These are phyloP conservation scores for Aspergillus spinulosporus DNA, from an alignment of 2,329 filamentous ascomycete species.

Conservation along the genomic window DNA sequence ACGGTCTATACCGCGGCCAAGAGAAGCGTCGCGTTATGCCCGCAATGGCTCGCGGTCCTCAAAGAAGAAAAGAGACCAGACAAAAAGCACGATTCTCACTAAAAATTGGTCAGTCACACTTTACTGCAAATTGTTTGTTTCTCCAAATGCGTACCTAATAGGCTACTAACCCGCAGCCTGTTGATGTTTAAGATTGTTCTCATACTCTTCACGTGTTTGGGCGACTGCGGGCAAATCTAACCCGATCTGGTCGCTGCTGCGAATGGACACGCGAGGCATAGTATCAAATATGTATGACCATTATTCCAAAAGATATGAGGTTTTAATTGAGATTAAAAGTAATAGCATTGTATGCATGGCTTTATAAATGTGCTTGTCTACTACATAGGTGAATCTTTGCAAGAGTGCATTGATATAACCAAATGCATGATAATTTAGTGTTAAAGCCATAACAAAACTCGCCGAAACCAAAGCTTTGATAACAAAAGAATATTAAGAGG, in stretches of 20 bases:
- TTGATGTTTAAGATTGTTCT: neutral
- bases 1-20: neutral
- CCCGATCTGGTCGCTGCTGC: constrained; percentile 10
- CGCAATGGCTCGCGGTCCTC: neutral
- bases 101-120: neutral
- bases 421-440: neutral
- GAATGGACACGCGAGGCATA: too few species aligned
- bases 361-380: neutral
- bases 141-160: neutral
- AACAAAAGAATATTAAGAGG: neutral
- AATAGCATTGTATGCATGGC: neutral
- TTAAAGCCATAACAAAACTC: neutral
- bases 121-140: neutral
- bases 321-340: neutral
- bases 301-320: too few species aligned
- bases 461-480: neutral
- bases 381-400: neutral
- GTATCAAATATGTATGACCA: too few species aligned
- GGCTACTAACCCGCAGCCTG: neutral
- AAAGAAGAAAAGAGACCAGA: neutral
- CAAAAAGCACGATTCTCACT: neutral
- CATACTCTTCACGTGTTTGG: neutral
- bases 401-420: neutral
- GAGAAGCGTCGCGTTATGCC: constrained; percentile 15
- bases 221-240: constrained; percentile 15